Evolutionary conservation across 1,139 yeast species (phyloP).

Genomic region (Geotrichum cucujoidarum): DNA sequence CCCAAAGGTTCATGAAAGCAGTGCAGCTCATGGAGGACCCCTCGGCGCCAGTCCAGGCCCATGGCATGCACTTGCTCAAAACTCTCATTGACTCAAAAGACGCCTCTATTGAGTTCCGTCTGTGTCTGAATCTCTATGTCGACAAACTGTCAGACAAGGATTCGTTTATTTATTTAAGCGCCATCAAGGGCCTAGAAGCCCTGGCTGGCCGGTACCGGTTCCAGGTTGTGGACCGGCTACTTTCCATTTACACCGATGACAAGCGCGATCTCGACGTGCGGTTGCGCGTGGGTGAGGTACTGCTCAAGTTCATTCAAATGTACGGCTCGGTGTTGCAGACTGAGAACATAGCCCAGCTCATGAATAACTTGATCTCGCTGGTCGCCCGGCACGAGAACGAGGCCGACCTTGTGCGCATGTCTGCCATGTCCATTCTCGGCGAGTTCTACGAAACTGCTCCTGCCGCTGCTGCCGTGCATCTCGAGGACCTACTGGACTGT

Average conservation of each 20-base stretch:
- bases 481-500: constrained; percentile 64
- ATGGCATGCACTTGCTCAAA: constrained; percentile 67
- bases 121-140: constrained; percentile 58
- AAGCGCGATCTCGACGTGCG: constrained; percentile 51
- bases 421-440: constrained; percentile 80
- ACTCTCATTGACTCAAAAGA: constrained; percentile 51
- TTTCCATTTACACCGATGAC: constrained; percentile 42
- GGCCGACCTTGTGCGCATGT: constrained; percentile 61
- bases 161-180: constrained; percentile 79
- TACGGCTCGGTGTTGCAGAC: constrained; percentile 44
- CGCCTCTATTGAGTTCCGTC: constrained; percentile 47
- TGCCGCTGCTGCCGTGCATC: constrained; percentile 44
- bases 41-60: constrained; percentile 77
- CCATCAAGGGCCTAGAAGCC: constrained; percentile 68
- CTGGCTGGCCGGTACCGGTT: constrained; percentile 45
- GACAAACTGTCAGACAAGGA: constrained; percentile 70
- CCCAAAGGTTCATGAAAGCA: constrained; percentile 45
- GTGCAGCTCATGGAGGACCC: constrained; percentile 68
- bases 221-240: constrained; percentile 41
- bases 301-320: constrained; percentile 53
- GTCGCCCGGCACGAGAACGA: constrained; percentile 46
- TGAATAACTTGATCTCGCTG: constrained; percentile 38
- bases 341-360: constrained; percentile 27
- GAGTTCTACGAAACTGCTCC: constrained; percentile 51
- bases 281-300: constrained; percentile 74